phyloP scores from a whole-genome alignment of 805 yeast species.

The Sugiyamaella qingdaonensis region DNA sequence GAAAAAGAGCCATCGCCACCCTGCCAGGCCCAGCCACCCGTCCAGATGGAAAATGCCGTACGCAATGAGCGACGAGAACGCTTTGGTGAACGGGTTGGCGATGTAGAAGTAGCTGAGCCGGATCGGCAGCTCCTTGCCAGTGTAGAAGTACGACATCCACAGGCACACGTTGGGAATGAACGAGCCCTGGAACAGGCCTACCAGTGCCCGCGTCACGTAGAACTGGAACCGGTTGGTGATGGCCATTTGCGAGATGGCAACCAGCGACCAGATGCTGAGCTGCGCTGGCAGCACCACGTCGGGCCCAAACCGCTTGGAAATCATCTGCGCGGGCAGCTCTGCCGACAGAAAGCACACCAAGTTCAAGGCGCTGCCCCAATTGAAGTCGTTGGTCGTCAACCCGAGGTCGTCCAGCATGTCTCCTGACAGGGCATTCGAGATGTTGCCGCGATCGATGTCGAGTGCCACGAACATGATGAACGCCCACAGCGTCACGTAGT shows the following conservation, averaged over 20 bases:
- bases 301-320: conserved; percentile 61
- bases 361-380: conserved; percentile 53
- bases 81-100: conserved; percentile 44
- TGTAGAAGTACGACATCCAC: conserved; percentile 62
- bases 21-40: conserved; percentile 40
- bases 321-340: conserved; percentile 62
- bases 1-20: conserved; percentile 62
- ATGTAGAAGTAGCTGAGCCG: conserved; percentile 56
- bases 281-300: conserved; percentile 61
- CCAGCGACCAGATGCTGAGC: conserved; percentile 50
- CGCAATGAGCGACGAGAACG: conserved; percentile 43
- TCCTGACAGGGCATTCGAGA: conserved; percentile 54
- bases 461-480: conserved; percentile 53
- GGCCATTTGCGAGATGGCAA: conserved; percentile 48
- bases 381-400: conserved; percentile 52
- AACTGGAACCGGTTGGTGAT: conserved; percentile 42
- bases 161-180: conserved; percentile 56
- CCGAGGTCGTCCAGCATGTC: conserved; percentile 47
- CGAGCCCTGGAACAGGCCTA: conserved; percentile 60
- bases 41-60: conserved; percentile 50
- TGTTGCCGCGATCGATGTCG: conserved; percentile 53
- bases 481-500: conserved; percentile 50
- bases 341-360: conserved; percentile 49
- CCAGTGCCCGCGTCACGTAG: conserved; percentile 45
- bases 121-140: conserved; percentile 50